Evolutionary conservation across 73 alveolate species (phyloP), one percentile per base, ranked within the genome.

Genomic region (Loxodes magnus): DNA sequence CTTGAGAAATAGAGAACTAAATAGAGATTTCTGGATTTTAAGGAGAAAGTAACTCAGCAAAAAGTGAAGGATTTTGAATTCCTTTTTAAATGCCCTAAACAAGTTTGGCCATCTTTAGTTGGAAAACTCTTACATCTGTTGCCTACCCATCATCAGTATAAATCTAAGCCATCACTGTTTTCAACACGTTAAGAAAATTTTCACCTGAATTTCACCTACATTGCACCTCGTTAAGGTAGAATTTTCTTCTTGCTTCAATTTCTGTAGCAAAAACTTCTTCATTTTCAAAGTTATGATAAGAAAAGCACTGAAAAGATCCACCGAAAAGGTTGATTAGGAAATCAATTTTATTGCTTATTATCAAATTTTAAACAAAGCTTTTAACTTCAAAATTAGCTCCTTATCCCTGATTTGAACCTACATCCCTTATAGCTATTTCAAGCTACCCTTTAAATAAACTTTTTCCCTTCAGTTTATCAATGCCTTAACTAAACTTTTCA

Each of bases 371-470:
- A n/a, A 46, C 6, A 46, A 1, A 46, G 0, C 39, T 46, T 46
- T 25, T 3, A 24, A 46, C 10, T 19, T 17, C 59, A 0, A 1
- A 12, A 0, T n/a, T 7, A 2, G 60, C 60, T 10, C 17, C 59
- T 22, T 25, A 2, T 10, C n/a, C 46, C 2, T 46, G 52, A 21
- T 24, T 24, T 12, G 22, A 17, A 12, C 53, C 53, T 0, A 2
- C 26, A 46, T 46, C 59, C 17, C 59, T 46, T 25, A 46, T 10
- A 46, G 59, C 39, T 0, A 46, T 19, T 21, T 46, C 59, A 1
- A 46, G 39, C 1, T 15, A 25, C 1, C 59, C 59, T 46, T 24
- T 24, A 25, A 46, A 46, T 1, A 46, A 24, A 0, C 2, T 2
- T n/a, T 12, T 0, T 1, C 59, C 59, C n/a, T 2, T 46, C 2